Conservation (phyloP, 306 rosid species). For the Gillenia trifoliata region DNA sequence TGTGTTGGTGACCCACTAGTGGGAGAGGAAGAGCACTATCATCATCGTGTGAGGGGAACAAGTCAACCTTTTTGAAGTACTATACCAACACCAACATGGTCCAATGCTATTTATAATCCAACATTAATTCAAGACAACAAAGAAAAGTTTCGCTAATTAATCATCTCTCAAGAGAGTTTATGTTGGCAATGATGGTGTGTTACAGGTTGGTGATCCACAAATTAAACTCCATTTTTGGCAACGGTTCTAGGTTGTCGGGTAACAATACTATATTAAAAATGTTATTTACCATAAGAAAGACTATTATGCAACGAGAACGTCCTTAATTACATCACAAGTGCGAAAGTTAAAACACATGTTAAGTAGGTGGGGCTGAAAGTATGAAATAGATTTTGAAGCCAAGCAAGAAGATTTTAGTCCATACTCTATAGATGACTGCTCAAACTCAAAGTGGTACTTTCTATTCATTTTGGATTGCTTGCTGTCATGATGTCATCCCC, state of each 20-base stretch:
- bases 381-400: too few species aligned
- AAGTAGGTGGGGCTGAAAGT: too few species aligned
- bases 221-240: slow-evolving; percentile 20
- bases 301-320: neutral
- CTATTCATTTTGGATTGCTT: slow-evolving; percentile 67
- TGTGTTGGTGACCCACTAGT: slow-evolving; percentile 28
- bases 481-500: slow-evolving; percentile 11
- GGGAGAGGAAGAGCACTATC: slow-evolving; percentile 48
- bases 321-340: neutral
- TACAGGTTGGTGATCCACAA: slow-evolving; percentile 3
- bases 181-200: slow-evolving; percentile 25
- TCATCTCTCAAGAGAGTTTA: slow-evolving; percentile 30
- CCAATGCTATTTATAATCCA: neutral
- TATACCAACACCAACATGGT: neutral
- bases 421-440: neutral
- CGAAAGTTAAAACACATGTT: neutral
- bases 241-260: slow-evolving; percentile 15
- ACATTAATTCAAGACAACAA: neutral
- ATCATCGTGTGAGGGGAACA: slow-evolving; percentile 26
- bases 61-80: slow-evolving; percentile 19
- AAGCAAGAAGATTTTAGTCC: neutral
- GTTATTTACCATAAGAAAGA: too few species aligned
- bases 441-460: slow-evolving; percentile 40
- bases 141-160: slow-evolving; percentile 31
- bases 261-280: neutral